Evolutionary conservation across 2,329 filamentous ascomycete genomes (phyloP).

Genomic region (Dactylonectria estremocensis): DNA sequence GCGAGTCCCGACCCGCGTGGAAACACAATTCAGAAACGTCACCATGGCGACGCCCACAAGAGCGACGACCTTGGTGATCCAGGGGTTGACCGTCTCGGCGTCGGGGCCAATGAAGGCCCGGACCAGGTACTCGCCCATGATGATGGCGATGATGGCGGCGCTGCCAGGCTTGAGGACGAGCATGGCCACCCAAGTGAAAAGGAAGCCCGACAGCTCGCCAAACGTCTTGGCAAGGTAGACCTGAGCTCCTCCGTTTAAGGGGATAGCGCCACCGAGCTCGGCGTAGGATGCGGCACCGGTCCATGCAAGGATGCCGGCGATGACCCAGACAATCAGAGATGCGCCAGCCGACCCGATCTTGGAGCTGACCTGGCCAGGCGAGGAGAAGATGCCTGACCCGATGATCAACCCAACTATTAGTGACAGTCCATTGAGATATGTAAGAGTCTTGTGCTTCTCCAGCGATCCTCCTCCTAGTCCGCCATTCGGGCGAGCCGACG

Average conservation of each 20-base stretch:
- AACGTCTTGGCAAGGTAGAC: slow-evolving; percentile 97
- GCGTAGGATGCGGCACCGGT: slow-evolving; percentile 96
- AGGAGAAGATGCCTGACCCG: slow-evolving; percentile 96
- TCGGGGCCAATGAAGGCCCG: slow-evolving; percentile 90
- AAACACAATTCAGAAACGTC: slow-evolving; percentile 90
- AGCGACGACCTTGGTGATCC: slow-evolving; percentile 93
- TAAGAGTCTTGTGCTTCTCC: slow-evolving; percentile 96
- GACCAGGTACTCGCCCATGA: slow-evolving; percentile 98
- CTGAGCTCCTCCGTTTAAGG: slow-evolving; percentile 93
- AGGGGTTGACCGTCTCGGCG: slow-evolving; percentile 83
- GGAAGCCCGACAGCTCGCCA: slow-evolving; percentile 91
- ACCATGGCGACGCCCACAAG: slow-evolving; percentile 82
- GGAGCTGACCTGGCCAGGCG: slow-evolving; percentile 90
- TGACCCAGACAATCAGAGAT: slow-evolving; percentile 89
- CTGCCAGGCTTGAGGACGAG: slow-evolving; percentile 94
- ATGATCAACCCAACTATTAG: slow-evolving; percentile 95
- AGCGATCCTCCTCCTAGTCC: slow-evolving; percentile 82
- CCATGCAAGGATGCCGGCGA: slow-evolving; percentile 95
- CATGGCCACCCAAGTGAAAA: slow-evolving; percentile 97
- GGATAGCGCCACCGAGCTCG: slow-evolving; percentile 95
- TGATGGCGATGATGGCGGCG: slow-evolving; percentile 95
- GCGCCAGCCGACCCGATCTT: slow-evolving; percentile 94
- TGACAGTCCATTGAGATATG: slow-evolving; percentile 93
- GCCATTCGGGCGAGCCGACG: slow-evolving; percentile 61
- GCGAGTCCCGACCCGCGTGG: slow-evolving; percentile 88